phyloP scores from a whole-genome alignment of 495 filamentous ascomycete species.

The Hapsidospora chrysogenum region DNA sequence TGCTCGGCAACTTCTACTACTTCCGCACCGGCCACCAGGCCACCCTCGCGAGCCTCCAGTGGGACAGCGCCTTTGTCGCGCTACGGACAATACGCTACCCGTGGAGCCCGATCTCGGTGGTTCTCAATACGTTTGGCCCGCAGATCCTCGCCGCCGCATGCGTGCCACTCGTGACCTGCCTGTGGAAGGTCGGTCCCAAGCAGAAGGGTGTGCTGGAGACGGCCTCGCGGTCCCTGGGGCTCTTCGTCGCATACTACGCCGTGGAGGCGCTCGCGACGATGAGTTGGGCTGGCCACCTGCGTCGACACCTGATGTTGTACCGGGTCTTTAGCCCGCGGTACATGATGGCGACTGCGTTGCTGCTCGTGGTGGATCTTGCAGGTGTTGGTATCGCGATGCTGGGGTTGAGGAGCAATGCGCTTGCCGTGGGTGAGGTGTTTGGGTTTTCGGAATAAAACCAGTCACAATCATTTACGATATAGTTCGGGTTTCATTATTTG shows the following conservation, averaged over 20 bases:
- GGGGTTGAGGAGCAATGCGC: slow-evolving; percentile 53
- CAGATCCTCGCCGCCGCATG: slow-evolving; percentile 68
- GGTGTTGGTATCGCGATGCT: slow-evolving; percentile 47
- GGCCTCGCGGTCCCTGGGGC: slow-evolving; percentile 50
- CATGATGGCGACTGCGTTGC: slow-evolving; percentile 59
- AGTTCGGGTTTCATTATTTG: too few relatives aligned
- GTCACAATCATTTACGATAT: too few relatives aligned
- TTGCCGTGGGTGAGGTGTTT: slow-evolving; percentile 78
- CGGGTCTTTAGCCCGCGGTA: slow-evolving; percentile 86
- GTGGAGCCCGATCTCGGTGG: slow-evolving; percentile 67
- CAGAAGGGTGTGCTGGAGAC: slow-evolving; percentile 45
- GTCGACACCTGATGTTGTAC: slow-evolving; percentile 91
- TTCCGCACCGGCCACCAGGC: slow-evolving; percentile 99
- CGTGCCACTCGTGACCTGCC: slow-evolving; percentile 52
- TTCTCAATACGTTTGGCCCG: slow-evolving; percentile 74
- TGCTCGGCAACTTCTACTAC: slow-evolving; percentile 82
- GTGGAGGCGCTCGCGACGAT: slow-evolving; percentile 68
- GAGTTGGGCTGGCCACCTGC: slow-evolving; percentile 70
- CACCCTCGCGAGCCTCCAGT: slow-evolving; percentile 74
- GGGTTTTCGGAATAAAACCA: slow-evolving; percentile 53
- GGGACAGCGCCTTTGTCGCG: slow-evolving; percentile 93
- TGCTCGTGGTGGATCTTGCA: slow-evolving; percentile 65
- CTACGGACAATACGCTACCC: slow-evolving; percentile 72
- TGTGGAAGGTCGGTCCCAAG: slow-evolving; percentile 66
- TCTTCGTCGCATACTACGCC: slow-evolving; percentile 65